phyloP scores from a whole-genome alignment of 2,329 filamentous ascomycete genomes.

The Trichothecium roseum region DNA sequence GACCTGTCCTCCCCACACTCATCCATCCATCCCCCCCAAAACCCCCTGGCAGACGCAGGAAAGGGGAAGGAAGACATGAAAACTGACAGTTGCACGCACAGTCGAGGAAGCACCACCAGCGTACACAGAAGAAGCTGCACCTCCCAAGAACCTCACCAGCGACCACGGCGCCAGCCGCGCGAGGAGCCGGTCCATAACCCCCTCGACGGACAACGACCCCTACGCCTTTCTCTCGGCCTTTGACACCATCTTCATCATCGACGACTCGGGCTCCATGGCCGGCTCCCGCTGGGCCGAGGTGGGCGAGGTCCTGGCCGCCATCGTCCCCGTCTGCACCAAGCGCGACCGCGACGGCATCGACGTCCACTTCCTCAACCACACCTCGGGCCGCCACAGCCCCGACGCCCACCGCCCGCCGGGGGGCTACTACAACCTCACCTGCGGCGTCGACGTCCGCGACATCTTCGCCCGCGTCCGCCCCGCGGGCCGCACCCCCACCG shows the following conservation, averaged over 20 bases:
- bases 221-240: constrained; percentile 71
- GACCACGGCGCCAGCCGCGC: no score
- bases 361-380: constrained; percentile 79
- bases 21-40: no score
- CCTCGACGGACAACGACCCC: constrained; percentile 42
- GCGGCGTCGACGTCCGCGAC: constrained; percentile 44
- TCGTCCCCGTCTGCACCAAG: constrained; percentile 71
- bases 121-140: constrained; percentile 5
- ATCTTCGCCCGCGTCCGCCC: constrained; percentile 66
- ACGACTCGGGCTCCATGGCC: constrained; percentile 83
- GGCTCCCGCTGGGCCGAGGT: constrained; percentile 71
- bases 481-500: constrained; percentile 61
- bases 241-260: constrained; percentile 83
- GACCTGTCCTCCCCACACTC: no score
- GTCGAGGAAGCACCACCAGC: constrained; percentile 7
- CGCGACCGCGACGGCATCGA: constrained; percentile 82
- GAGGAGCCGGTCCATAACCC: no score
- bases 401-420: constrained; percentile 22
- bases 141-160: constrained; percentile 19
- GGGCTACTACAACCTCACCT: constrained; percentile 56
- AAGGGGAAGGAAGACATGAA: no score
- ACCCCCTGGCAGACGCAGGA: no score
- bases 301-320: constrained; percentile 54
- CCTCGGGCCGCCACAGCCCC: constrained; percentile 21
- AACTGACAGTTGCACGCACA: no score